phyloP scores from a whole-genome alignment of 2,329 filamentous ascomycete species.

The Aschersonia sp. region DNA sequence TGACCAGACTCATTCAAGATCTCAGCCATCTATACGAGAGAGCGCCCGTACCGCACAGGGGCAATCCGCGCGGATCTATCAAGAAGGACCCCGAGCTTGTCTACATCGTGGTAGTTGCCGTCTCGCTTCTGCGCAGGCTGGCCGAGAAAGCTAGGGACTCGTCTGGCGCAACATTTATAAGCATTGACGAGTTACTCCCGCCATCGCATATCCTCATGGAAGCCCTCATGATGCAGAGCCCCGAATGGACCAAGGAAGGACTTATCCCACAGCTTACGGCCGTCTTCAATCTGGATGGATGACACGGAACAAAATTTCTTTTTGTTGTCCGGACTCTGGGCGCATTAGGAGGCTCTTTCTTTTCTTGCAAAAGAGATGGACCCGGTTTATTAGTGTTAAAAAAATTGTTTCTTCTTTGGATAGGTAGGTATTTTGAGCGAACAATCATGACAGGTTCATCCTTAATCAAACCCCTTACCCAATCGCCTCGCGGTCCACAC shows the following conservation, averaged over 20 bases:
- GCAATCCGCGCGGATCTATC: conserved; percentile 16
- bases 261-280: conserved; percentile 55
- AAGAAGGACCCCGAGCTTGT: conserved; percentile 36
- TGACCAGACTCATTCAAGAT: conserved; percentile 61
- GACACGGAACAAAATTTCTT: conserved; percentile 2
- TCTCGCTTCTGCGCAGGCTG: conserved; percentile 53
- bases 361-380: neutral
- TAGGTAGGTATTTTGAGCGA: neutral
- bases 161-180: conserved; percentile 29
- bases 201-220: conserved; percentile 53
- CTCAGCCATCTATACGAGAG: conserved; percentile 49
- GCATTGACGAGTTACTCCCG: conserved; percentile 50
- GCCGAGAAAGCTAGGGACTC: conserved; percentile 52
- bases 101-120: conserved; percentile 53
- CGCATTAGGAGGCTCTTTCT: neutral
- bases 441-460: neutral
- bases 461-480: neutral
- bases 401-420: neutral
- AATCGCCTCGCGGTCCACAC: no score
- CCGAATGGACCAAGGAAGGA: conserved; percentile 47
- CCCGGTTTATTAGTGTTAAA: neutral
- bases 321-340: neutral
- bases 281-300: conserved; percentile 36
- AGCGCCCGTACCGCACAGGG: conserved; percentile 7
- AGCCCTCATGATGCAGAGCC: conserved; percentile 49